phyloP scores from a whole-genome alignment of 2,329 filamentous ascomycete genomes.

The Pestalotiopsis sp. region DNA sequence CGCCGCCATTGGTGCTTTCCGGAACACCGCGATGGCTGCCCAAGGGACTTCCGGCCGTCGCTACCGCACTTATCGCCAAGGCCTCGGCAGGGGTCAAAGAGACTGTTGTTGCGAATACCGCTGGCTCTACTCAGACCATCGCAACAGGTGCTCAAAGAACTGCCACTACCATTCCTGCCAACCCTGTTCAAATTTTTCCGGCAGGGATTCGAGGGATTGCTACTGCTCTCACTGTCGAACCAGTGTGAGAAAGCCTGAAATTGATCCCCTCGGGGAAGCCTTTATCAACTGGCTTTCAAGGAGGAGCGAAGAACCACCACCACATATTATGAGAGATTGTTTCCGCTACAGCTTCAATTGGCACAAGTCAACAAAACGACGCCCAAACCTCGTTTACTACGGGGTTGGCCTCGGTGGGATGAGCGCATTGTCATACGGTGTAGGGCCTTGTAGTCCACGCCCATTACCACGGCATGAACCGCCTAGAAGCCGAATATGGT shows the following conservation, averaged over 20 bases:
- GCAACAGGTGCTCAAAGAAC: neutral
- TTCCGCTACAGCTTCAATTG: neutral
- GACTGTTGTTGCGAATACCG: neutral
- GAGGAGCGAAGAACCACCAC: neutral
- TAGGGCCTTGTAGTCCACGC: neutral
- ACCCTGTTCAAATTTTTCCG: too few species aligned
- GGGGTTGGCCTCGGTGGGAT: neutral
- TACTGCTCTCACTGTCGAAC: neutral
- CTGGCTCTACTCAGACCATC: neutral
- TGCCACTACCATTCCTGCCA: neutral
- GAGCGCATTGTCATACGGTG: neutral
- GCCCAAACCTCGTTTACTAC: neutral
- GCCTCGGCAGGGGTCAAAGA: neutral
- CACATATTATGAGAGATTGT: neutral
- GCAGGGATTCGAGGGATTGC: neutral
- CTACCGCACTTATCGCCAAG: neutral
- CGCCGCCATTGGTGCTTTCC: neutral
- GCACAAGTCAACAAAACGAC: neutral
- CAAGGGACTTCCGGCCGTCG: neutral
- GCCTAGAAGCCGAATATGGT: neutral
- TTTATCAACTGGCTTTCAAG: neutral
- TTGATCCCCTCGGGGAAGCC: neutral
- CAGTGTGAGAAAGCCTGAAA: neutral
- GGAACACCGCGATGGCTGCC: neutral
- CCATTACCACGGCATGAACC: neutral